Evolutionary conservation across 306 rosid genomes (phyloP).

Genomic region (Vachellia pachyceras): DNA sequence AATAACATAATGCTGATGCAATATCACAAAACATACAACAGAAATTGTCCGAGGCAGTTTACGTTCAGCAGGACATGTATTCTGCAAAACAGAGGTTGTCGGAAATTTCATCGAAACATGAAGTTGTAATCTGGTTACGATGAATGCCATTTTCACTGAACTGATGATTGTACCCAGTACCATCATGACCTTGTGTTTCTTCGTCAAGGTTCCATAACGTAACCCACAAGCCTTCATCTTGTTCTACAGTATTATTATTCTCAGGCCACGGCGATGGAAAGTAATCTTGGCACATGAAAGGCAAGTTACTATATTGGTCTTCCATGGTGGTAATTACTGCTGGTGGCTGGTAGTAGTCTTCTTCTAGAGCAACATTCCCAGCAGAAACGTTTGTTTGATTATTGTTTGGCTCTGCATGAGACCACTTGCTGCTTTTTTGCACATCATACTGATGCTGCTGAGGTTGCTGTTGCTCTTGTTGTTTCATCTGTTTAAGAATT

Average conservation of each 20-base stretch:
- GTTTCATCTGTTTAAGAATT: conserved; percentile 35
- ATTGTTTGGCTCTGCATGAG: conserved; percentile 4
- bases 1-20: neutral
- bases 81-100: conserved; percentile 2
- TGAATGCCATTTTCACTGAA: conserved; percentile 27
- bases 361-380: neutral
- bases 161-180: neutral
- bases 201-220: conserved; percentile 61
- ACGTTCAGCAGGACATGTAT: conserved; percentile 10
- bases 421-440: neutral
- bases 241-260: neutral
- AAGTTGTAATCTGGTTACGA: conserved; percentile 2
- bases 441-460: conserved; percentile 6
- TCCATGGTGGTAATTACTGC: neutral
- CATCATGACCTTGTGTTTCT: conserved; percentile 2
- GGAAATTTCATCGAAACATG: neutral
- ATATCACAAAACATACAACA: neutral
- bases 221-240: conserved; percentile 42
- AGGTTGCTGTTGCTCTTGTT: conserved; percentile 2
- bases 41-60: neutral
- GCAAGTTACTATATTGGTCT: conserved; percentile 26
- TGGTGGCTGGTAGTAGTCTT: neutral
- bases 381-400: neutral
- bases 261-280: conserved; percentile 37
- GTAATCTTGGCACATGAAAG: conserved; percentile 36